Percentiles rank a stretch among this genome's conserved stretches.
Conservation (phyloP, 140 eudicot genomes). For the Oenanthe javanica region DNA sequence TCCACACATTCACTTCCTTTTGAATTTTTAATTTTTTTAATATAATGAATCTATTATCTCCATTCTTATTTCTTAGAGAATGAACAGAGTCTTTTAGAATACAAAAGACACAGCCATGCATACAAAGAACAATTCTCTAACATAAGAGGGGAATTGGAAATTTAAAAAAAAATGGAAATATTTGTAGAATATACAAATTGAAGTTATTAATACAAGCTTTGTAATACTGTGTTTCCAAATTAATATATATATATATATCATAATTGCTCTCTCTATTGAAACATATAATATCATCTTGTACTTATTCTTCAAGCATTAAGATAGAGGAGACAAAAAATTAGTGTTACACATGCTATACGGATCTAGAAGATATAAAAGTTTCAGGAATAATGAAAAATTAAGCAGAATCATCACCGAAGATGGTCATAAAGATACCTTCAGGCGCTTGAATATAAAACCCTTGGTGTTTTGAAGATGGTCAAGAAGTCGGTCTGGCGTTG, state of each 20-base stretch:
- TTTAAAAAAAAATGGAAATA: no score
- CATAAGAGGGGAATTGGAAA: no score
- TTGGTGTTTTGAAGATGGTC: slow-evolving; percentile 90
- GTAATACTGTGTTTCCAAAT: not conserved
- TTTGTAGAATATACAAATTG: not conserved
- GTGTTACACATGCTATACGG: not conserved
- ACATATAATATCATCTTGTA: not conserved
- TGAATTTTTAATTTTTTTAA: no score
- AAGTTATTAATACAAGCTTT: not conserved
- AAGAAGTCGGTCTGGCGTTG: slow-evolving; percentile 96
- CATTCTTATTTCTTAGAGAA: not conserved
- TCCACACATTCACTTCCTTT: no score
- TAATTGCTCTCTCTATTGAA: not conserved
- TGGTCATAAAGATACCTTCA: slow-evolving; percentile 40
- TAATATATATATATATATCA: not conserved
- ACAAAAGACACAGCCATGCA: no score
- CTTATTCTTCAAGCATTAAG: not conserved
- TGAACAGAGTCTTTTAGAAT: no score
- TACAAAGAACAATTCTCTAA: no score
- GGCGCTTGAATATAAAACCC: slow-evolving; percentile 69
- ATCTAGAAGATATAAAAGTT: not conserved
- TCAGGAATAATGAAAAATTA: not conserved
- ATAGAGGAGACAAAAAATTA: not conserved
- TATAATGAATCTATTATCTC: not conserved
- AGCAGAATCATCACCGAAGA: not conserved